Evolutionary conservation across 306 rosid species (phyloP), one percentile per base, ranked within the genome.

Genomic region (Ammopiptanthus mongolicus): DNA sequence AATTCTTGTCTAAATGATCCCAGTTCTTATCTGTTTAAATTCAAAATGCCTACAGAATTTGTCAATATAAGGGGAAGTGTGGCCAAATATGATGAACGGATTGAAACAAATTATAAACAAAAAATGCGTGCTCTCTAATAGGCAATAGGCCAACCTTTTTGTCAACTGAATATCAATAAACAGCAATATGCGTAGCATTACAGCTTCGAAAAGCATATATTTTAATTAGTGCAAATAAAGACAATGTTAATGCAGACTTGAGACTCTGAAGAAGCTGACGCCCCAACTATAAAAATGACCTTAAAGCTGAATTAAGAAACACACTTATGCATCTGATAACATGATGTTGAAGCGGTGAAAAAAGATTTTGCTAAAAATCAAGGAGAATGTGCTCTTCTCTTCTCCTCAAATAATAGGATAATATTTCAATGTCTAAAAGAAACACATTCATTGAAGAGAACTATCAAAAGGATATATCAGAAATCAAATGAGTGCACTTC

Each of bases 401-500:
- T 29, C 58, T 51, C 33, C 58, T 51, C 33, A 36, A 69, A 37
- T 53, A 51, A 57, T 23, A 63, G 63, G 57, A 47, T 42, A 81
- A 23, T 31, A 77, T 68, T 36, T 69, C 60, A 47, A 53, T 50
- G 33, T 78, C 75, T 28, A 44, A 82, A 59, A 41, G 44, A 58
- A 74, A 69, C 66, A 58, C 25, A 15, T 17, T 75, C 31, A 72
- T 75, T 74, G 62, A 58, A 65, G 69, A 47, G 18, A 84, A 64
- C 66, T 44, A 34, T 39, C 41, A 62, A 72, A 90, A 95, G 98
- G 98, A 95, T 95, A 95, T 95, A 69, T 81, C 89, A 72, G 87
- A 90, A 82, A 95, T 95, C 86, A 95, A 87, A 80, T 92, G 98
- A 1, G 98, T 90, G 82, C 98, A 95, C 53, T 82, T 90, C 88